Conservation (phyloP, 1,284 basidiomycete species). For the Boletus sp. region DNA sequence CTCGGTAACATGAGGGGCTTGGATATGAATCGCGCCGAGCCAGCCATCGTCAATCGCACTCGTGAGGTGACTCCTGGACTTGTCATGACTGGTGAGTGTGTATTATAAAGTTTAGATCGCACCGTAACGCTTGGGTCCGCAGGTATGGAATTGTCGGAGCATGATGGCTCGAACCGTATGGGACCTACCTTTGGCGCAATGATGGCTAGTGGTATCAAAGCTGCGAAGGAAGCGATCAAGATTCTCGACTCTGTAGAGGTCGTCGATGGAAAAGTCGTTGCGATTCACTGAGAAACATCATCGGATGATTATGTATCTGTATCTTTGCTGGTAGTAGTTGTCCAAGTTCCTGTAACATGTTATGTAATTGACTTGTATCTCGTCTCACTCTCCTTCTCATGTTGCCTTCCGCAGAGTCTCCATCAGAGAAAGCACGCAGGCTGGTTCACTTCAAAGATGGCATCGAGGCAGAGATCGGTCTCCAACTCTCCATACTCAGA, state of each 20-base stretch:
- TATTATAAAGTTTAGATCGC: not conserved
- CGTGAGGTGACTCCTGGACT: slow-evolving; percentile 79
- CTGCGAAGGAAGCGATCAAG: slow-evolving; percentile 69
- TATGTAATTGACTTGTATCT: slow-evolving; percentile 31
- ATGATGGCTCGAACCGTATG: slow-evolving; percentile 80
- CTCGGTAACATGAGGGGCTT: slow-evolving; percentile 79
- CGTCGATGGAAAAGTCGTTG: slow-evolving; percentile 64
- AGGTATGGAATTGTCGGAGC: slow-evolving; percentile 85
- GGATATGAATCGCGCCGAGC: slow-evolving; percentile 77
- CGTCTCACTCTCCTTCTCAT: slow-evolving; percentile 36
- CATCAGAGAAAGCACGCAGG: slow-evolving; percentile 50
- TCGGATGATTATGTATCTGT: not conserved
- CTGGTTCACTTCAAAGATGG: slow-evolving; percentile 60
- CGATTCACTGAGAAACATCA: slow-evolving; percentile 24
- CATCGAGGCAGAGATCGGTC: slow-evolving; percentile 61
- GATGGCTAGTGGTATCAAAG: slow-evolving; percentile 77
- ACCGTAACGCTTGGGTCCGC: slow-evolving; percentile 8
- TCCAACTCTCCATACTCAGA: slow-evolving; percentile 57
- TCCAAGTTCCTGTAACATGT: slow-evolving; percentile 4
- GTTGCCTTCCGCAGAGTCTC: slow-evolving; percentile 42
- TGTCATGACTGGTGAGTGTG: slow-evolving; percentile 61
- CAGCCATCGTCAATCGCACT: slow-evolving; percentile 73
- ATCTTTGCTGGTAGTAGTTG: no score
- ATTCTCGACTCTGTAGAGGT: slow-evolving; percentile 58
- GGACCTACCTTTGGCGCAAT: slow-evolving; percentile 81